These are phyloP conservation scores for Saksenaea vasiformis DNA, from an alignment of 371 early-diverging fungal species.

Conservation along the genomic window DNA sequence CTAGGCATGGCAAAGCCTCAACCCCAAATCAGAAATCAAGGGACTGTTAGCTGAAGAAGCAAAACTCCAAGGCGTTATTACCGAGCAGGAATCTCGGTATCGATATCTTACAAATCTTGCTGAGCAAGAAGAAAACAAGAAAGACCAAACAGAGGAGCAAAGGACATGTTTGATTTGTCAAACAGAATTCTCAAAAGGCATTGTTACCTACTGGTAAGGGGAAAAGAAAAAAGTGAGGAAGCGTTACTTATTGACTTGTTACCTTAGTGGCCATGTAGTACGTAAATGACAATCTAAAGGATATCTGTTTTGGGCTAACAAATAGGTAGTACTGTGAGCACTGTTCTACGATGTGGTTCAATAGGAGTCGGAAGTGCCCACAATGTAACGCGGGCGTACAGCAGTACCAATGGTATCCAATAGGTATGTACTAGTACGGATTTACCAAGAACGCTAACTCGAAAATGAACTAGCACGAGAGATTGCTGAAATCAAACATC, in stretches of 20 bases:
- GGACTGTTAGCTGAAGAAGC: conserved; percentile 24
- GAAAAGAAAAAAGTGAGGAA: not conserved
- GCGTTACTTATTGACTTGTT: not conserved
- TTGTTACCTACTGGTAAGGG: conserved; percentile 58
- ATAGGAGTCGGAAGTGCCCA: conserved; percentile 27
- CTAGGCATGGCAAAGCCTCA: conserved; percentile 25
- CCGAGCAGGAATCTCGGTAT: conserved; percentile 29
- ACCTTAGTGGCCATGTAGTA: conserved; percentile 35
- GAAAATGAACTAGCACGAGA: not conserved
- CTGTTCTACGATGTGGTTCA: conserved; percentile 35
- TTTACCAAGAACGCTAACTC: not conserved
- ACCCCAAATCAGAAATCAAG: conserved; percentile 30
- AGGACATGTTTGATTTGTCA: conserved; percentile 62
- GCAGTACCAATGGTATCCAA: conserved; percentile 28
- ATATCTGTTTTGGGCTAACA: not conserved
- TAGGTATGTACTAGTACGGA: conserved; percentile 19
- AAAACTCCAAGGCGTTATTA: conserved; percentile 19
- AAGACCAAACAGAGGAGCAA: conserved; percentile 10
- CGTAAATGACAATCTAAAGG: too few species aligned
- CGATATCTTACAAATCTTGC: conserved; percentile 51
- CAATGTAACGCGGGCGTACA: conserved; percentile 30
- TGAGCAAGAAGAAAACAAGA: conserved; percentile 12
- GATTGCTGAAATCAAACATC: not conserved
- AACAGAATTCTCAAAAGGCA: conserved; percentile 45
- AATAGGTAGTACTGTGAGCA: conserved; percentile 27